Conservation (phyloP, 768 basidiomycete genomes). For the Mycena amicta region DNA sequence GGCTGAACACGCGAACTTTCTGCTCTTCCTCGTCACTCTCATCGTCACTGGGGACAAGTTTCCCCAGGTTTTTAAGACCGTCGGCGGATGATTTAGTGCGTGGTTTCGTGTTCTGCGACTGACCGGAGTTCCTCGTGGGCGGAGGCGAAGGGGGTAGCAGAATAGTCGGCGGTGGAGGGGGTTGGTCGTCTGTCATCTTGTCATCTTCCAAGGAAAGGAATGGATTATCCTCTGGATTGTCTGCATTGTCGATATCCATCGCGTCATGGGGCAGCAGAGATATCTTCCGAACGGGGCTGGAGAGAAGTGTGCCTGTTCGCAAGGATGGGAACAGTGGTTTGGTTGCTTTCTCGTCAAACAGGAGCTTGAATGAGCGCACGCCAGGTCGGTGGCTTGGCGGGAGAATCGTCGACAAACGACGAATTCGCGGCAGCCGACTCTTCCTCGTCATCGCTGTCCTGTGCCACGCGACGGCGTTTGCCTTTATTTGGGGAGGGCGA, state of each 20-base stretch:
- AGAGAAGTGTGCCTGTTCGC: conserved; percentile 8
- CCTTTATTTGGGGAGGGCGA: conserved; percentile 82
- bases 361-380: conserved; percentile 60
- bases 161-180: conserved; percentile 27
- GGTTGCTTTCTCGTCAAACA: conserved; percentile 56
- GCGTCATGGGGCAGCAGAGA: not conserved
- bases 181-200: conserved; percentile 9
- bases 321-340: conserved; percentile 14
- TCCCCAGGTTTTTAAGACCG: conserved; percentile 9
- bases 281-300: conserved; percentile 15
- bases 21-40: conserved; percentile 34
- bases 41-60: conserved; percentile 17
- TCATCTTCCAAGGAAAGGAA: conserved; percentile 6
- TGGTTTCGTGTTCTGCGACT: conserved; percentile 1
- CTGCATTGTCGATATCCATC: conserved; percentile 20
- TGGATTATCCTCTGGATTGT: conserved; percentile 7
- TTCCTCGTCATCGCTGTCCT: conserved; percentile 39
- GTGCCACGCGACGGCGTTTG: conserved; percentile 62
- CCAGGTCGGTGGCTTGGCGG: conserved; percentile 66
- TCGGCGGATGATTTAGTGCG: not conserved
- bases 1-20: conserved; percentile 5
- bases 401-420: conserved; percentile 71
- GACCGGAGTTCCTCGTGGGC: conserved; percentile 32
- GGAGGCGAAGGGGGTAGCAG: conserved; percentile 77
- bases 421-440: conserved; percentile 32